Percentiles rank a stretch among this genome's conserved stretches.
These are phyloP conservation scores for Schrenkiella parvula DNA, from an alignment of 345 rosid species.

Conservation along the genomic window DNA sequence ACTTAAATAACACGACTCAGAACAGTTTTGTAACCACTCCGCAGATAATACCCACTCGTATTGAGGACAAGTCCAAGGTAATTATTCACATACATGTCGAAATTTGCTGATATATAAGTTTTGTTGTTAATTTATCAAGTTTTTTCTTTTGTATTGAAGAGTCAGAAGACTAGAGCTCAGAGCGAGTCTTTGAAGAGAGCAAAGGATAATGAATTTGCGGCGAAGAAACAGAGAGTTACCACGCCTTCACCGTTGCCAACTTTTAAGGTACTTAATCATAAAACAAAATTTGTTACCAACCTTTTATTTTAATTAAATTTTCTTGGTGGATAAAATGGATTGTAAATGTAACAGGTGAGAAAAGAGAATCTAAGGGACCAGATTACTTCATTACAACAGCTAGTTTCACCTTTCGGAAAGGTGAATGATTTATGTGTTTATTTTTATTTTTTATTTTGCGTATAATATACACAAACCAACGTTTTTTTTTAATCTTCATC, in stretches of 20 bases:
- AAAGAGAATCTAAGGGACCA: slow-evolving; percentile 99
- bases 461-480: slow-evolving; percentile 6
- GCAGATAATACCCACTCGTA: slow-evolving; percentile 18
- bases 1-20: slow-evolving; percentile 19
- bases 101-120: background rate
- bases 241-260: slow-evolving; percentile 78
- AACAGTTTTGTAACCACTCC: slow-evolving; percentile 31
- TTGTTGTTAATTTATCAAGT: background rate
- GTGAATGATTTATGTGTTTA: slow-evolving; percentile 34
- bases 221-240: slow-evolving; percentile 62
- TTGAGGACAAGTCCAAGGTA: slow-evolving; percentile 31
- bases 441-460: background rate
- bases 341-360: slow-evolving; percentile 55
- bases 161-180: slow-evolving; percentile 26
- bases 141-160: background rate
- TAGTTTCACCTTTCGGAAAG: slow-evolving; percentile 99
- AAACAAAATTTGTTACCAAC: background rate
- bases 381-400: slow-evolving; percentile 95
- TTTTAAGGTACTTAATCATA: slow-evolving; percentile 59
- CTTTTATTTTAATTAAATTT: background rate
- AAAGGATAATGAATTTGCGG: slow-evolving; percentile 43
- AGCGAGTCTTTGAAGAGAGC: slow-evolving; percentile 40
- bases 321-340: slow-evolving; percentile 24
- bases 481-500: background rate
- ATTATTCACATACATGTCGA: background rate